These are phyloP conservation scores for Paxillus ammoniavirescens DNA, from an alignment of 768 basidiomycete genomes.

Conservation along the genomic window DNA sequence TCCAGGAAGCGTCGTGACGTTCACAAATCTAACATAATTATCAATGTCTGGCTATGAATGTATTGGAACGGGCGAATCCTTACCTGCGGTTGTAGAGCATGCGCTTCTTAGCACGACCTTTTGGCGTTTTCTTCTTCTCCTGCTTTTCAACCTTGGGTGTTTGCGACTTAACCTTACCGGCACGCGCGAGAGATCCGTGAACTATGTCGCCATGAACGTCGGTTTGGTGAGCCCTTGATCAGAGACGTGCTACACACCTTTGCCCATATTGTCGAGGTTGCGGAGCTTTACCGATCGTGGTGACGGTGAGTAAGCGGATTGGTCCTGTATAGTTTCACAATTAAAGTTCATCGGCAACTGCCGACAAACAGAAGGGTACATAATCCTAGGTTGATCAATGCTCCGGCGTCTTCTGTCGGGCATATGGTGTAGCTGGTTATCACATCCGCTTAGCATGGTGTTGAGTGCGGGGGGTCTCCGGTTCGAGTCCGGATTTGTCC, in stretches of 20 bases:
- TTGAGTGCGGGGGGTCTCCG: slow-evolving; percentile 38
- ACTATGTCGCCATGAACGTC: slow-evolving; percentile 44
- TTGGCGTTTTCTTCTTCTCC: slow-evolving; percentile 98
- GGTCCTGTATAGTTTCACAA: slow-evolving; percentile 42
- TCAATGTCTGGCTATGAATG: neutral
- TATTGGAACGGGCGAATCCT: slow-evolving; percentile 26
- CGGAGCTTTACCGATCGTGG: slow-evolving; percentile 32
- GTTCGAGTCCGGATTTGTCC: slow-evolving; percentile 42
- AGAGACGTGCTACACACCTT: slow-evolving; percentile 45
- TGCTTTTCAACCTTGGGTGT: slow-evolving; percentile 97
- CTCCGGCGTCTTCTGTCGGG: slow-evolving; percentile 7
- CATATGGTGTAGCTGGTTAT: slow-evolving; percentile 42
- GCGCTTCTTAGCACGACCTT: slow-evolving; percentile 97
- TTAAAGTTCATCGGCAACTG: slow-evolving; percentile 36
- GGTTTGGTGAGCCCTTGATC: slow-evolving; percentile 1
- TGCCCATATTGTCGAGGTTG: slow-evolving; percentile 71
- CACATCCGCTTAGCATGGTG: slow-evolving; percentile 39
- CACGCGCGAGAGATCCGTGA: slow-evolving; percentile 99
- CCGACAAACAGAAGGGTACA: slow-evolving; percentile 4
- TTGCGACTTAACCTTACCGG: slow-evolving; percentile 99
- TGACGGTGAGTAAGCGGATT: slow-evolving; percentile 22
- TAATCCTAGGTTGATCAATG: too few species aligned
- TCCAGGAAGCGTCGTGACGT: slow-evolving; percentile 85
- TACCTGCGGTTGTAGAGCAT: slow-evolving; percentile 91
- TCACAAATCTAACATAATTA: slow-evolving; percentile 67